Percentiles rank a stretch among this genome's conserved stretches.
These are phyloP conservation scores for Chlamydomonas applanata DNA, from an alignment of 139 green algal species.

Conservation along the genomic window DNA sequence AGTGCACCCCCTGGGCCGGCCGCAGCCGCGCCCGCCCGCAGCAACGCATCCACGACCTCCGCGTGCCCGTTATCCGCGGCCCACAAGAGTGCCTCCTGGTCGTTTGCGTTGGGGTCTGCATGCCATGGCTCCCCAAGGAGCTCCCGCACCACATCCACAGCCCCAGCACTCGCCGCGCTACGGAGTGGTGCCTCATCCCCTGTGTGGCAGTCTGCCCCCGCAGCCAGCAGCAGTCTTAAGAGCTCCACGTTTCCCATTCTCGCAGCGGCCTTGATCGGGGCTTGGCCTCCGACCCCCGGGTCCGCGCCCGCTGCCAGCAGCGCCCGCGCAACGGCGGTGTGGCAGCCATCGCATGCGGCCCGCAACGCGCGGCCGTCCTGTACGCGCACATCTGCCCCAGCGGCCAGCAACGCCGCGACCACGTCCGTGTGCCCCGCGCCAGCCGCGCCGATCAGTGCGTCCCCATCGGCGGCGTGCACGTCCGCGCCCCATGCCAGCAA, in stretches of 20 bases:
- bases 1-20: not conserved
- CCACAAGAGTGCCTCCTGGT: constrained; percentile 15
- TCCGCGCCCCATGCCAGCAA: not conserved
- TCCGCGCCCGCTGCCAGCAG: constrained; percentile 2
- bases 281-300: not conserved
- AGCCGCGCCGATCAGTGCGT: not conserved
- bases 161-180: not conserved
- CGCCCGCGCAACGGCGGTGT: not conserved
- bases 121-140: not conserved
- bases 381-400: not conserved
- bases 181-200: constrained; percentile 7
- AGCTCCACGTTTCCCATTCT: not conserved
- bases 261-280: not conserved
- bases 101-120: constrained; percentile 2
- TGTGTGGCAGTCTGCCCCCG: not conserved
- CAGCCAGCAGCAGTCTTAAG: not conserved
- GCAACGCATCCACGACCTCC: not conserved
- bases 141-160: not conserved
- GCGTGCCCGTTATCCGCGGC: constrained; percentile 14
- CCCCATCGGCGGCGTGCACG: not conserved
- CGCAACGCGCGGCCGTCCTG: not conserved
- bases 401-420: not conserved
- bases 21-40: not conserved
- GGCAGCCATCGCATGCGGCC: not conserved
- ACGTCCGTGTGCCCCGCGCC: not conserved